A percentile compares a stretch with the other conserved stretches of the same genome.
phyloP scores from a whole-genome alignment of 768 basidiomycete genomes.

The Tulasnella sp. region DNA sequence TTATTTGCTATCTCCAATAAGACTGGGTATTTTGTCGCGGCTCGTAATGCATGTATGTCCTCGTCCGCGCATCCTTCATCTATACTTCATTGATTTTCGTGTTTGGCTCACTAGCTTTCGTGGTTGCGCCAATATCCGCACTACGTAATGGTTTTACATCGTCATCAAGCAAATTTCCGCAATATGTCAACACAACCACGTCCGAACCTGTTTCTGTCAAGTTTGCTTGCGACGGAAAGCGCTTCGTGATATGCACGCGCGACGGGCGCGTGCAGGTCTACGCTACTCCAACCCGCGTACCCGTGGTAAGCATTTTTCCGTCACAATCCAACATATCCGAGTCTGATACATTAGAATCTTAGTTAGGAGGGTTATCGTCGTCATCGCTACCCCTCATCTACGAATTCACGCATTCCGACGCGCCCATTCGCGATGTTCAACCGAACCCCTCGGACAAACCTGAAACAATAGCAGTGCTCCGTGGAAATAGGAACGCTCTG shows the following conservation, averaged over 20 bases:
- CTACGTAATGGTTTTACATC: conserved; percentile 11
- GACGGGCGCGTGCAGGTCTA: conserved; percentile 10
- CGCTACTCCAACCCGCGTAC: background rate
- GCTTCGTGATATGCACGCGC: conserved; percentile 12
- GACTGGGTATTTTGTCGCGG: conserved; percentile 17
- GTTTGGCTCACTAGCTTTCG: conserved; percentile 1
- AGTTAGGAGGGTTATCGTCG: background rate
- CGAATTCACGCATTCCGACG: conserved; percentile 14
- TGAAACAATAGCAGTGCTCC: conserved; percentile 9
- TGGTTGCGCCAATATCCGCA: conserved; percentile 4
- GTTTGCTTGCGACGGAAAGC: conserved; percentile 13
- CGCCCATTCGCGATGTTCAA: conserved; percentile 12
- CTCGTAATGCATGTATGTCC: conserved; percentile 6
- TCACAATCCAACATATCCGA: background rate
- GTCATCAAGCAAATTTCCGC: background rate
- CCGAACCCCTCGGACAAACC: conserved; percentile 14
- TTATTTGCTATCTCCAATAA: conserved; percentile 17
- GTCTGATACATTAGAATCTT: background rate
- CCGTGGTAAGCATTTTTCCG: background rate
- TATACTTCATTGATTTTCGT: background rate
- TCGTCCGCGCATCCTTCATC: background rate
- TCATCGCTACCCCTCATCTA: background rate
- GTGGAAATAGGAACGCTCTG: background rate
- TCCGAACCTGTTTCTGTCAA: conserved; percentile 9
- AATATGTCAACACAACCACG: background rate